Evolutionary conservation across 2,329 filamentous ascomycete species (phyloP), one percentile per base, ranked within the genome.

Genomic region (Beauveria caledonica): DNA sequence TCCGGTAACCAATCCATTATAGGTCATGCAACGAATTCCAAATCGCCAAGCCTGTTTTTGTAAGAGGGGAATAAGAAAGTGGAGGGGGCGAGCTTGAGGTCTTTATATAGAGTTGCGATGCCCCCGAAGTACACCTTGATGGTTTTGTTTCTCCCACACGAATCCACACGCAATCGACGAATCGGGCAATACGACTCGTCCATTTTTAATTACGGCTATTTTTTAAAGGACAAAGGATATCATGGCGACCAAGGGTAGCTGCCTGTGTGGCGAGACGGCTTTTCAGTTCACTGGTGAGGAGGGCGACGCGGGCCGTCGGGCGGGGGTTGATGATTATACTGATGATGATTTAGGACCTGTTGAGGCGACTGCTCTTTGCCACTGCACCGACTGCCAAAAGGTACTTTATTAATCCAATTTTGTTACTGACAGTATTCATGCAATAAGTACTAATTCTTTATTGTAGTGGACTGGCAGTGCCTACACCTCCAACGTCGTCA

Each of bases 361-460:
- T 4, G 71, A 69, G 17, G 59, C 69, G 3, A 77, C 73, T 19
- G 79, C 79, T 7, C 70, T 83, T 39, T 83, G 81, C 69, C 79
- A 82, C 66, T 82, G 80, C 67, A 65, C 67, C 13, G 80, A 82
- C 62, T 83, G 80, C 67, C 80, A 83, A 63, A 83, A 84, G 76
- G 78, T 77, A 65, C 23, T 45, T n/a, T 39, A 1, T 5, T 15
- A 13, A 36, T 5, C 1, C 23, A 23, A 13, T 5, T 13, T 36
- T 36, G 5, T 36, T 2, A 13, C 11, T 5, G 11, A 13, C 33
- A 13, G 33, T 4, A 25, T 23, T 39, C 15, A 1, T 50, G 13
- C 23, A 40, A 21, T 10, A 19, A 17, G 40, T 36, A 46, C 55
- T 59, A 10, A 58, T 42, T 19, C 13, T 19, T 36, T 13, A 8